phyloP scores from a whole-genome alignment of 2,329 filamentous ascomycete species.

The Arthrobotrys iridis region DNA sequence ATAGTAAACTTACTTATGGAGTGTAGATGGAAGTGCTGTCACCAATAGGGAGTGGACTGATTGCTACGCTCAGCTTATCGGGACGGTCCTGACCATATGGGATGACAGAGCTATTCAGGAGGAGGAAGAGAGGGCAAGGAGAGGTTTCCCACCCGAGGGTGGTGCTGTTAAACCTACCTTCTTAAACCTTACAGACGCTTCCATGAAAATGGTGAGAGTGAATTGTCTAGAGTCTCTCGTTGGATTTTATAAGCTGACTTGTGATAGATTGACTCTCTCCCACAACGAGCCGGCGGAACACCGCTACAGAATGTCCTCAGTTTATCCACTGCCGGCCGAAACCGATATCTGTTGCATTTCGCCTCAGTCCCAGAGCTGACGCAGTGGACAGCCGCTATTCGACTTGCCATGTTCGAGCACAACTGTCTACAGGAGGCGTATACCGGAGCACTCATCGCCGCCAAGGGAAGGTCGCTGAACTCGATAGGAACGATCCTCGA shows the following conservation, averaged over 20 bases:
- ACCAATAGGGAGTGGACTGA: conserved; percentile 90
- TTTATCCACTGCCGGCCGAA: conserved; percentile 92
- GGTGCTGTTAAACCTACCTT: conserved; percentile 79
- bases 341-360: conserved; percentile 95
- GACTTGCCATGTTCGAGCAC: conserved; percentile 93
- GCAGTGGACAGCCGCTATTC: conserved; percentile 95
- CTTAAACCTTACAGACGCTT: conserved; percentile 96
- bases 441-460: conserved; percentile 92
- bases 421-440: conserved; percentile 94
- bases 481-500: conserved; percentile 92
- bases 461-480: conserved; percentile 88
- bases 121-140: conserved; percentile 67
- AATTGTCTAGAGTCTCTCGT: conserved; percentile 56
- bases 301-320: conserved; percentile 94
- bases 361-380: conserved; percentile 91
- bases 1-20: conserved; percentile 6
- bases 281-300: conserved; percentile 79
- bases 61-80: conserved; percentile 95
- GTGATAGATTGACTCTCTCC: conserved; percentile 83
- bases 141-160: conserved; percentile 27
- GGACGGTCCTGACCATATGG: conserved; percentile 94
- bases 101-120: conserved; percentile 89
- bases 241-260: conserved; percentile 47
- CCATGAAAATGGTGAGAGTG: conserved; percentile 87
- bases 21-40: conserved; percentile 83